Evolutionary conservation across 371 early-diverging fungal species (phyloP).

Genomic region (Mucor irregularis): DNA sequence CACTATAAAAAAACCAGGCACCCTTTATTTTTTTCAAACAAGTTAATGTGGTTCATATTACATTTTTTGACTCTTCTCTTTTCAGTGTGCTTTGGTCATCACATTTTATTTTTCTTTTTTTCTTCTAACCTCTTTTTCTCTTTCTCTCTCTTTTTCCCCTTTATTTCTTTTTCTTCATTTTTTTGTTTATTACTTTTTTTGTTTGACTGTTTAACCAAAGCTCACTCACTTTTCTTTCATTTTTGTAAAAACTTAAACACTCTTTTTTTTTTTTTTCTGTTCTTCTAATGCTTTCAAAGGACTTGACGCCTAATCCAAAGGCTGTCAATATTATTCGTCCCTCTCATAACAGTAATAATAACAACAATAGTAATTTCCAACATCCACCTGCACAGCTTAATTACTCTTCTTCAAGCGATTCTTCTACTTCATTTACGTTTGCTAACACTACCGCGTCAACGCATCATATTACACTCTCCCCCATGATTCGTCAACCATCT

Average conservation of each 20-base stretch:
- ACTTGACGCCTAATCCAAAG: constrained; percentile 22
- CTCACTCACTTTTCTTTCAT: background rate
- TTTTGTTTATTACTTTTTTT: too few species aligned
- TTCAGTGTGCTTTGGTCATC: too few species aligned
- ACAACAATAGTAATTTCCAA: background rate
- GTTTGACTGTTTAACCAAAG: background rate
- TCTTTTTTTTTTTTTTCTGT: background rate
- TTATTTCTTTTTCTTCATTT: too few species aligned
- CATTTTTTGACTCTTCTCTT: too few species aligned
- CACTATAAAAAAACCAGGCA: too few species aligned
- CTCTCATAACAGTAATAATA: background rate
- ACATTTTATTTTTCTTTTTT: too few species aligned
- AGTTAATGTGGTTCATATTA: too few species aligned
- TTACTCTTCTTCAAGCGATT: constrained; percentile 15
- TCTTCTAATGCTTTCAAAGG: constrained; percentile 19
- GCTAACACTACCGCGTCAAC: constrained; percentile 14
- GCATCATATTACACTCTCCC: background rate
- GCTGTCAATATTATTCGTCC: constrained; percentile 29
- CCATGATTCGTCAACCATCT: constrained; percentile 28
- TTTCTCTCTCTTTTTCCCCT: too few species aligned
- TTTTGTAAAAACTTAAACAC: background rate
- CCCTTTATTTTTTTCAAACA: too few species aligned
- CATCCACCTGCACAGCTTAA: constrained; percentile 6
- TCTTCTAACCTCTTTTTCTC: too few species aligned
- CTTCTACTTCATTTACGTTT: constrained; percentile 9